These are phyloP conservation scores for Escallonia rubra DNA, from an alignment of 129 eudicot genomes.

Conservation along the genomic window DNA sequence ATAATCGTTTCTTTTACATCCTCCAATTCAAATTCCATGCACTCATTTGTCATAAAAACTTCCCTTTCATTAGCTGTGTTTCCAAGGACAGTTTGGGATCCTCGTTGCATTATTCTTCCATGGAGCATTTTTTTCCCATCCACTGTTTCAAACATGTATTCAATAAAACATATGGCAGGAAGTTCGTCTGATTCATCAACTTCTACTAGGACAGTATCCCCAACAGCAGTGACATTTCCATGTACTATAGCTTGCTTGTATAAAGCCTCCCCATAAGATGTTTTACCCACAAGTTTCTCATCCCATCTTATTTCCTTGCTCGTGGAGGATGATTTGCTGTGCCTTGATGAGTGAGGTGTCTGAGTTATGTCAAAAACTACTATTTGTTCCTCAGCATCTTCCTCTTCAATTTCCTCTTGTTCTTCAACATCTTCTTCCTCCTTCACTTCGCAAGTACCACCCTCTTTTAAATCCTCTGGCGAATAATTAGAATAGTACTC, in stretches of 20 bases:
- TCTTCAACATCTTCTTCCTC: conserved; percentile 52
- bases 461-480: conserved; percentile 68
- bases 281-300: conserved; percentile 48
- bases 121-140: conserved; percentile 62
- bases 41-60: conserved; percentile 72
- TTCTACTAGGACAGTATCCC: conserved; percentile 62
- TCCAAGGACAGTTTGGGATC: conserved; percentile 77
- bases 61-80: conserved; percentile 80
- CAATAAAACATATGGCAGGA: conserved; percentile 56
- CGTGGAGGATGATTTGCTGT: conserved; percentile 14
- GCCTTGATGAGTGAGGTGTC: conserved; percentile 14
- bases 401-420: conserved; percentile 63
- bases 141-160: conserved; percentile 72
- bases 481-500: conserved; percentile 82
- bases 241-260: conserved; percentile 50
- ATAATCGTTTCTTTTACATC: conserved; percentile 38
- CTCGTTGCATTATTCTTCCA: conserved; percentile 71
- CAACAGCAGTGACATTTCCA: conserved; percentile 52
- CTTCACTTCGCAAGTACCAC: conserved; percentile 34
- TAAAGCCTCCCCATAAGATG: conserved; percentile 38
- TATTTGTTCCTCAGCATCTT: conserved; percentile 31
- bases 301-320: conserved; percentile 58
- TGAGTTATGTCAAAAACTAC: conserved; percentile 10
- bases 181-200: conserved; percentile 31
- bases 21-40: conserved; percentile 62